Conservation (phyloP, 1,139 yeast genomes). For the Arxiozyma bovina region DNA sequence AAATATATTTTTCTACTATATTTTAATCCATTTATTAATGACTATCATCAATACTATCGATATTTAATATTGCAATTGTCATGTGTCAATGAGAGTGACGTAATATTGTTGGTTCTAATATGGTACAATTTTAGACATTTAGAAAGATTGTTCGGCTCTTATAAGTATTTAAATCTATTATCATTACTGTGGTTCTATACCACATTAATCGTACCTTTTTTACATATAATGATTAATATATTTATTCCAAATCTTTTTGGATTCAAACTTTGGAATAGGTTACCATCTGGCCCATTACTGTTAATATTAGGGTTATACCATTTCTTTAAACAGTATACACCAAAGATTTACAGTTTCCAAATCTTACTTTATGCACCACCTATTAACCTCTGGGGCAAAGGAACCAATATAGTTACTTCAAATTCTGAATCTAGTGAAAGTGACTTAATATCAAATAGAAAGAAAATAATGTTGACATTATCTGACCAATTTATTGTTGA, state of each 20-base stretch:
- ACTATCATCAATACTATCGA: conserved; percentile 27
- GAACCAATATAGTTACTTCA: neutral
- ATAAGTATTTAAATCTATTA: conserved; percentile 25
- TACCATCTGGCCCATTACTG: conserved; percentile 26
- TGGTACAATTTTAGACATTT: conserved; percentile 29
- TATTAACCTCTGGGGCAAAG: conserved; percentile 1
- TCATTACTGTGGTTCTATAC: conserved; percentile 21
- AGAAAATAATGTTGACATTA: conserved; percentile 18
- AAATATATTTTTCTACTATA: conserved; percentile 25
- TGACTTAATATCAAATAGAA: conserved; percentile 8
- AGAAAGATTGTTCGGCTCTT: conserved; percentile 29
- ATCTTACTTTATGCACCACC: conserved; percentile 19
- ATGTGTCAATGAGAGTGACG: conserved; percentile 28
- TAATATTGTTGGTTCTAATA: conserved; percentile 20
- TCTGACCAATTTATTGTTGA: conserved; percentile 28
- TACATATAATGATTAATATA: conserved; percentile 5
- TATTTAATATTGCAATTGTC: conserved; percentile 22
- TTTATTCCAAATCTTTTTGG: conserved; percentile 15
- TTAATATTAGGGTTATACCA: conserved; percentile 24
- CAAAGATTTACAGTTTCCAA: conserved; percentile 26
- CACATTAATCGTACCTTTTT: conserved; percentile 11
- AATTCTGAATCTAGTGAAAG: neutral
- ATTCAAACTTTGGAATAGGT: conserved; percentile 20
- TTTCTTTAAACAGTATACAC: conserved; percentile 30
- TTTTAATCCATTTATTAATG: conserved; percentile 25